Base-by-base conservation (phyloP, 495 filamentous ascomycete genomes). In the Aeminium ludgeri region DNA sequence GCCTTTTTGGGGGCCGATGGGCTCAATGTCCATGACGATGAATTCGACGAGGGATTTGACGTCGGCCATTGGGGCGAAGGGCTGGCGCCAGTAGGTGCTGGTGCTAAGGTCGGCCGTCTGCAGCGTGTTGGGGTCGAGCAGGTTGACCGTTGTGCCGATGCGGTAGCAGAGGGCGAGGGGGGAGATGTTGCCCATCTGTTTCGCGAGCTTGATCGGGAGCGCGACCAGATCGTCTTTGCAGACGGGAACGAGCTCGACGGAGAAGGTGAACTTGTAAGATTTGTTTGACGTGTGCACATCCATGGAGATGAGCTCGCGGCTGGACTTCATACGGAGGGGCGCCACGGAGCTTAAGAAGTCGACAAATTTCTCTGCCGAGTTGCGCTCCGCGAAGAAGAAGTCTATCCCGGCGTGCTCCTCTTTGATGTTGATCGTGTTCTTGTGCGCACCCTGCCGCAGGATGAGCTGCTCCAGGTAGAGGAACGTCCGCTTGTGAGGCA, bases 201-300 rank as follows among this genome's bases (percentile, higher is more conserved):
- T 80, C 2, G 89, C 91, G 16, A 96, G 65, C 45, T 86, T 86
- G 33, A 91, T 66, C 0, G 89, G 89, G n/a, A 97, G 60, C 3
- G 82, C 85, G 5, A 95, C 82, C 7, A 99, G 64, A 54, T 99
- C 91, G 47, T 99, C 91, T 60, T 93, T 92, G 66, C 91, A 95
- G 30, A 96, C 78, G 0, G 89, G 89, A 10, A 94, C 74, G 10
- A 99, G 54, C 46, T 94, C 82, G 35, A 79, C 67, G 0, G 84
- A 85, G 61, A 72, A 95, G 8, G 76, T 76, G 65, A 91, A 93
- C 55, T 97, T 97, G 70, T 86, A 95, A 8, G 73, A 80, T 59
- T 84, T 87, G 13, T 74, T 77, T 10, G 74, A 76, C 2, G 86
- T 93, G 59, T 99, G 91, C 12, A 81, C 79, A 62, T 99, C 87